Evolutionary conservation across 768 basidiomycete genomes (phyloP), one percentile per base, ranked within the genome.

Genomic region (Inosperma sp.): DNA sequence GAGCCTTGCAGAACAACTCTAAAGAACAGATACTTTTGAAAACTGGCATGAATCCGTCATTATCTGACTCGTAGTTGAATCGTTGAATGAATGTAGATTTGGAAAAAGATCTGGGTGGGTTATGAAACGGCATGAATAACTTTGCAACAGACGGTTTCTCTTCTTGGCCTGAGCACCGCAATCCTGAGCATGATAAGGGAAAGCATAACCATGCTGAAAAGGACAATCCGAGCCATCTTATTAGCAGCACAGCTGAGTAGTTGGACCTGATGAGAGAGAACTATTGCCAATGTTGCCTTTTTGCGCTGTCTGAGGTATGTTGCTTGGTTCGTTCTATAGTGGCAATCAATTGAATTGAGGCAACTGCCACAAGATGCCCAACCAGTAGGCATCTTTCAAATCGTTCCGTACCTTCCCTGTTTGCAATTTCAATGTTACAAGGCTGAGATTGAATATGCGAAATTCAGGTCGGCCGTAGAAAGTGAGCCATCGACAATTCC

Each of bases 191-290:
- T n/a, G n/a, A n/a, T 57, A 55, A 72, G 42, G 70, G 71, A 62
- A 61, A 66, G 53, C 68, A 66, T 27, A 56, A 62, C 45, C 51
- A 55, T 40, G 57, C 61, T 16, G 49, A 62, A 12, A 45, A 48
- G 39, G 53, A 57, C 26, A n/a, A 50, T 59, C 10, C 41, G 61
- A n/a, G 35, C 54, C 3, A 43, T 42, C 17, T 54, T 39, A 33
- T 49, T 52, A n/a, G 54, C n/a, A n/a, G n/a, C n/a, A n/a, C 57
- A 7, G 44, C 54, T 49, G 23, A 59, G 54, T 13, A 54, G 25
- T 46, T 65, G 19, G 58, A n/a, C n/a, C n/a, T n/a, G n/a, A n/a
- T 73, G 62, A 70, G 64, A 57, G 51, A 73, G 70, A 31, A 68
- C 61, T 30, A 64, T 64, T 33, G 72, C 67, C n/a, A 60, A 73